Base-by-base conservation (phyloP, 495 filamentous ascomycete genomes). In the Parmelia sp. region DNA sequence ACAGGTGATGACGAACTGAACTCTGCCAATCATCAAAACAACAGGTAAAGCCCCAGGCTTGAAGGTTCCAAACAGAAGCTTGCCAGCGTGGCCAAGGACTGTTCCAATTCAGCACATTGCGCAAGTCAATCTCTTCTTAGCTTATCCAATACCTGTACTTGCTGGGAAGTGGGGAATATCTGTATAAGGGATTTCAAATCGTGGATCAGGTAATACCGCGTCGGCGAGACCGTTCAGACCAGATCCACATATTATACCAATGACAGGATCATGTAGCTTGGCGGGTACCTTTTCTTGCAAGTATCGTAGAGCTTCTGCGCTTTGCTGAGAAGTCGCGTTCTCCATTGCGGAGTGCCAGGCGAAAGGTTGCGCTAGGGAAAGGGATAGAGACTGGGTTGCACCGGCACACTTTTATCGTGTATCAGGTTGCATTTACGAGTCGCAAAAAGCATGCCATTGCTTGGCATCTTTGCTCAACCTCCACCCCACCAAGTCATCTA, bases 241-340 rank as follows among this genome's bases (percentile, higher is more conserved):
- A 60, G 86, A 88, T 25, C 88, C 89, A 71, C 89, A 90, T 45
- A 91, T 82, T 65, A 92, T 88, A 19, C 85, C 88, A 61, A 90
- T 77, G 53, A 75, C 74, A 27, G 88, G 88, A 17, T 74, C 69
- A 58, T 79, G 74, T 33, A 90, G 69, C 14, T 68, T 57, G 33
- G 70, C 63, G 15, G 84, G 84, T 21, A 84, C 12, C 27, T 39
- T 59, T 33, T 6, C 31, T 25, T 51, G 53, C 62, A 64, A 40
- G 33, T 49, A 64, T 29, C 17, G 39, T 47, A 64, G 29, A 37
- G 62, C 62, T n/a, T 64, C 55, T 11, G 29, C 56, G 23, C 31
- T 42, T 37, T 64, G 62, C 40, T 64, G 40, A 25, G 55, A 47
- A 51, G 47, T 29, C 14, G 56, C 19, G 61, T 44, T 63, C 25